Percentiles rank a stretch among this genome's conserved stretches.
Evolutionary conservation across 116 monocot genomes (phyloP).

Genomic region (Cymodocea nodosa): DNA sequence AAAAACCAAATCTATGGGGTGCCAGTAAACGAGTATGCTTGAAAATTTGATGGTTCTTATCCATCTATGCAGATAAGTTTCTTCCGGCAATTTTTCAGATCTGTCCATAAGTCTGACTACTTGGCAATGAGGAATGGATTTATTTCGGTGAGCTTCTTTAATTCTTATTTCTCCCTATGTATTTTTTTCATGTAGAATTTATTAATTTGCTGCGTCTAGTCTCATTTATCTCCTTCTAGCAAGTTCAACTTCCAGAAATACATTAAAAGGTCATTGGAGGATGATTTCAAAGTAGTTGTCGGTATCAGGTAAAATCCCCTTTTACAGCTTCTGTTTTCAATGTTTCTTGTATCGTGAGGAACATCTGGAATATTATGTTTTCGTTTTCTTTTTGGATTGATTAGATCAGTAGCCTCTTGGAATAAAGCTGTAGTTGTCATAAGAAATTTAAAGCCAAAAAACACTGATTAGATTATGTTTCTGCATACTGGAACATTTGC

Average conservation of each 20-base stretch:
- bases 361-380: no score
- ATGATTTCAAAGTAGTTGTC: constrained; percentile 87
- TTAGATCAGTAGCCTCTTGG: no score
- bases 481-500: no score
- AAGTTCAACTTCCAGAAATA: constrained; percentile 90
- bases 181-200: background rate
- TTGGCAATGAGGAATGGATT: constrained; percentile 79
- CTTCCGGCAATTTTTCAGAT: constrained; percentile 76
- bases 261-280: constrained; percentile 83
- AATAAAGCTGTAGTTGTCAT: no score
- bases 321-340: no score
- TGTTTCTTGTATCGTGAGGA: no score
- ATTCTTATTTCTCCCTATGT: background rate
- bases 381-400: no score
- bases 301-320: constrained; percentile 55
- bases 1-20: background rate
- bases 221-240: constrained; percentile 75
- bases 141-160: constrained; percentile 45
- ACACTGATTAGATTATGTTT: no score
- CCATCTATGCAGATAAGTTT: constrained; percentile 50
- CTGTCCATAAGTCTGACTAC: constrained; percentile 79
- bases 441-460: no score
- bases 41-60: constrained; percentile 1
- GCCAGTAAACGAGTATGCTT: background rate
- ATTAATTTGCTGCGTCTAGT: constrained; percentile 16